Conservation (phyloP, 2,329 filamentous ascomycete species). For the Thielaviopsis musarum region DNA sequence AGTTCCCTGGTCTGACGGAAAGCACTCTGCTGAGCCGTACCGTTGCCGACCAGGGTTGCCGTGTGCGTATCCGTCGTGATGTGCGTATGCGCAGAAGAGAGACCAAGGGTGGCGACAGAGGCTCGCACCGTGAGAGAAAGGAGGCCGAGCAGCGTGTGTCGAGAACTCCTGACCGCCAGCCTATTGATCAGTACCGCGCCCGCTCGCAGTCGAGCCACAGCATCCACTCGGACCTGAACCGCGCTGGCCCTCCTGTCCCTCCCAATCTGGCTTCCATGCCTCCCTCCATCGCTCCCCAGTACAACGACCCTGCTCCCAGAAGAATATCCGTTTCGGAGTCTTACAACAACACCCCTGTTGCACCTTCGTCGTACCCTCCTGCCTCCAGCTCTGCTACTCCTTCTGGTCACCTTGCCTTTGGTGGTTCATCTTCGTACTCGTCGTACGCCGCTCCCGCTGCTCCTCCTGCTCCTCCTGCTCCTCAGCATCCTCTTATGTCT, state of each 20-base stretch:
- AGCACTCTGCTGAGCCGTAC: slow-evolving; percentile 79
- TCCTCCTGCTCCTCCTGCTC: background rate
- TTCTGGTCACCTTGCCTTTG: background rate
- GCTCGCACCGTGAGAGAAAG: slow-evolving; percentile 35
- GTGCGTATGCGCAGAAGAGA: slow-evolving; percentile 80
- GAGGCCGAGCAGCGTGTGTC: slow-evolving; percentile 37
- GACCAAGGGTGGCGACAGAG: slow-evolving; percentile 36
- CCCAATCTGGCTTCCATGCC: background rate
- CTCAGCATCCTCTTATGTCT: slow-evolving; percentile 20
- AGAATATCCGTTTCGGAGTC: background rate
- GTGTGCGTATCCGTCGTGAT: slow-evolving; percentile 86
- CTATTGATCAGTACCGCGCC: slow-evolving; percentile 23
- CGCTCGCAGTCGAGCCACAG: slow-evolving; percentile 46
- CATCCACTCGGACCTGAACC: slow-evolving; percentile 17
- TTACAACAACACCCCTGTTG: background rate
- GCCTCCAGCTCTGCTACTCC: background rate
- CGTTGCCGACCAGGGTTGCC: slow-evolving; percentile 91
- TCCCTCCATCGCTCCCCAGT: background rate
- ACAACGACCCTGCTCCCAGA: background rate
- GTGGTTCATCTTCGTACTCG: background rate
- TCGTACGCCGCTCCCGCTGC: background rate
- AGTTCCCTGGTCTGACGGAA: slow-evolving; percentile 84
- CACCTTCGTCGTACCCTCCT: slow-evolving; percentile 1
- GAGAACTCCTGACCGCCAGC: slow-evolving; percentile 18
- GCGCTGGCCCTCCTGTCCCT: background rate